phyloP scores from a whole-genome alignment of 164 flowering plant species.

The Magnolia changhungtana region DNA sequence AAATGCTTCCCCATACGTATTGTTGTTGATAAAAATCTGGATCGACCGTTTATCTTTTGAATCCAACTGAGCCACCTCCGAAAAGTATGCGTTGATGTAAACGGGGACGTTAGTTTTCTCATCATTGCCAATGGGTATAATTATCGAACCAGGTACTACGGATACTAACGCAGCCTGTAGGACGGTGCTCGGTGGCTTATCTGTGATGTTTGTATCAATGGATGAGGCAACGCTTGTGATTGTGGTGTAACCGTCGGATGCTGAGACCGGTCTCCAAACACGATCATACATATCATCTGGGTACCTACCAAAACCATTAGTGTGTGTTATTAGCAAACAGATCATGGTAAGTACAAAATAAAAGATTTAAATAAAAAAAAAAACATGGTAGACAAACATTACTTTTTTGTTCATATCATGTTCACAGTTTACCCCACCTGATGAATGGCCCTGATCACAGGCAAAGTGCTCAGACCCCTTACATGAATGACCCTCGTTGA shows the following conservation, averaged over 20 bases:
- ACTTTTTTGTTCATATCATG: no score
- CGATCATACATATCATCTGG: constrained; percentile 42
- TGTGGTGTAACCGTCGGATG: background rate
- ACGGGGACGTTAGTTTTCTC: background rate
- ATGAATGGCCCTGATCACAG: no score
- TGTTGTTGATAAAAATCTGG: background rate
- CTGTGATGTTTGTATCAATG: constrained; percentile 1
- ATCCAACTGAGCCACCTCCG: constrained; percentile 15
- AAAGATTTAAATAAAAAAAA: no score
- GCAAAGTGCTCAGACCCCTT: no score
- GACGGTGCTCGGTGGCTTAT: constrained; percentile 33
- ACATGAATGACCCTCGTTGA: no score
- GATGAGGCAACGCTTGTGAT: constrained; percentile 9
- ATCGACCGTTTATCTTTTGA: constrained; percentile 11
- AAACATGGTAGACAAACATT: no score
- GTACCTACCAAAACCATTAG: constrained; percentile 20
- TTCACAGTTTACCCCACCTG: no score
- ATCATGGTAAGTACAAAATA: no score
- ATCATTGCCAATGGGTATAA: background rate
- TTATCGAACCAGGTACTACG: background rate
- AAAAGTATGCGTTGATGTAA: constrained; percentile 16
- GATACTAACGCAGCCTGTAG: constrained; percentile 26
- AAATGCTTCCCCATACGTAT: constrained; percentile 13
- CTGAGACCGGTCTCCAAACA: constrained; percentile 27
- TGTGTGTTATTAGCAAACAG: no score